These are phyloP conservation scores for Sporothrix sp. DNA, from an alignment of 2,329 filamentous ascomycete species.

Conservation along the genomic window DNA sequence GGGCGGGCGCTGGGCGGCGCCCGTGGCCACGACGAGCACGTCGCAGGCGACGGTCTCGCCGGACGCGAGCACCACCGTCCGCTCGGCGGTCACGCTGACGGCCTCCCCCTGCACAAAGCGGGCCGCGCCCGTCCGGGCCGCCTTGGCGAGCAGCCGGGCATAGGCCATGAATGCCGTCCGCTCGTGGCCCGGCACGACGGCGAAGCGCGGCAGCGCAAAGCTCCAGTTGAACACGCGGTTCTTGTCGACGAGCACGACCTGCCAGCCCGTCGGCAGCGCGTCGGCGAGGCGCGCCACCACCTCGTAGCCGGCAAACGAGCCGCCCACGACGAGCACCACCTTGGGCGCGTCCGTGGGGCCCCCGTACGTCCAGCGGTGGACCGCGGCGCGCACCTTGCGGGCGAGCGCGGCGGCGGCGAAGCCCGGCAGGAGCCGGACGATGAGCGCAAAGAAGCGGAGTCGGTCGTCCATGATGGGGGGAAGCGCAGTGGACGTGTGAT, in stretches of 20 bases:
- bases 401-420: not conserved
- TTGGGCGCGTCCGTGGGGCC: conserved; percentile 19
- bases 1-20: conserved; percentile 34
- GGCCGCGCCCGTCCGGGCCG: conserved; percentile 24
- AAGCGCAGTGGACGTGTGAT: not conserved
- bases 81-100: not conserved
- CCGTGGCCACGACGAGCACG: conserved; percentile 49
- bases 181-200: conserved; percentile 46
- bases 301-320: conserved; percentile 47
- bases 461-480: conserved; percentile 8
- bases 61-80: not conserved
- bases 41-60: conserved; percentile 39
- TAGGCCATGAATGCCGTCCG: conserved; percentile 53
- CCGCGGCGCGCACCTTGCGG: not conserved
- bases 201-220: conserved; percentile 50
- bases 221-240: conserved; percentile 53
- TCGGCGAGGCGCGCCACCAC: conserved; percentile 38
- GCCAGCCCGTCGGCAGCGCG: conserved; percentile 39
- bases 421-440: not conserved
- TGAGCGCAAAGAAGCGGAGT: conserved; percentile 6
- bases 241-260: conserved; percentile 47
- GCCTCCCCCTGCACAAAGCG: conserved; percentile 32
- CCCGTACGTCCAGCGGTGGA: conserved; percentile 14
- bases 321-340: conserved; percentile 48
- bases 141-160: conserved; percentile 29